Evolutionary conservation across 1,284 basidiomycete genomes (phyloP), one percentile per base, ranked within the genome.

Genomic region (Tilletia setariae): DNA sequence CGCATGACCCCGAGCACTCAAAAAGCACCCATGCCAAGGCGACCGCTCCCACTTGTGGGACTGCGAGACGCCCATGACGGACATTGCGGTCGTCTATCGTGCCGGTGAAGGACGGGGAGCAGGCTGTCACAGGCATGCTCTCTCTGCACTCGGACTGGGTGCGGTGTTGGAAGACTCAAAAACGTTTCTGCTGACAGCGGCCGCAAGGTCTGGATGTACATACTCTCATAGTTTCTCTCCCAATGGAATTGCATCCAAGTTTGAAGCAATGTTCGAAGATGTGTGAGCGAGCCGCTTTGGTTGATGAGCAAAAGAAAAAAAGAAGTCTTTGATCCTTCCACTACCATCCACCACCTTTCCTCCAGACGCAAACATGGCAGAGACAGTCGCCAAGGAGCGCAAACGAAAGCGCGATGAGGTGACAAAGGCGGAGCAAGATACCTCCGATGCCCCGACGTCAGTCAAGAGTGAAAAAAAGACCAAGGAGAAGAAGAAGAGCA

Each of bases 401-500:
- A 61, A 61, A 30, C 56, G 56, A 28, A 61, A 61, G 28, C 56
- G 56, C 32, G 56, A 61, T 30, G 56, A 61, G 3, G 28, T 21
- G 9, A 30, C n/a, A 16, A 30, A 13, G 30, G 32, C 11, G 21
- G 51, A 53, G 51, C 51, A 19, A n/a, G 46, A 19, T 7, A 16
- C 46, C 21, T 19, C 21, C 21, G 28, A 53, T 15, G 51, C 4
- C n/a, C 21, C 21, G 16, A 13, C n/a, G 21, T 23, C 51, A 25
- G 51, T 28, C 23, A 21, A 21, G 21, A 23, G 11, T 23, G 51
- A n/a, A 42, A 28, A 21, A 1, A 86, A 87, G 70, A 90, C 90
- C 0, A 84, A 86, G 16, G 83, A 84, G 32, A 87, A 88, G 67
- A 84, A 92, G 28, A 86, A 86, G n/a, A 86, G 86, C 2, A 90